Conservation (phyloP, 495 filamentous ascomycete species). For the Thozetella sp. region DNA sequence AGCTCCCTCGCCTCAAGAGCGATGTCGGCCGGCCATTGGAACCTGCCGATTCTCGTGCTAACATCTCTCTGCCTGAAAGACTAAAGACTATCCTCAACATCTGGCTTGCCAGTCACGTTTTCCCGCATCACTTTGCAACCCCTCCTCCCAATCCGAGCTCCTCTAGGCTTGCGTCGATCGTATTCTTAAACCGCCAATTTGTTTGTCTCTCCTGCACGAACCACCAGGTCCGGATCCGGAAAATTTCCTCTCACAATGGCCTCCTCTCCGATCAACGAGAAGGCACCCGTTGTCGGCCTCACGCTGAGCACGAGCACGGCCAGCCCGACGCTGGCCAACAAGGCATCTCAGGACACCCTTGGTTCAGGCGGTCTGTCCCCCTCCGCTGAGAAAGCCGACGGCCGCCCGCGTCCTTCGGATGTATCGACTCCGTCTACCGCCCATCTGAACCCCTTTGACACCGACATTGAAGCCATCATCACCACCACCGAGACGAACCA, state of each 20-base stretch:
- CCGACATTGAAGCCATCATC: slow-evolving; percentile 49
- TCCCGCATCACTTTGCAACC: neutral
- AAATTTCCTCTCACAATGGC: slow-evolving; percentile 19
- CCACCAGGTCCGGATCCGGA: neutral
- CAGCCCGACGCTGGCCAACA: slow-evolving; percentile 14
- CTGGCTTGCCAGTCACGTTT: neutral
- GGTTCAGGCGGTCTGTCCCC: slow-evolving; percentile 21
- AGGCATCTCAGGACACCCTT: slow-evolving; percentile 26
- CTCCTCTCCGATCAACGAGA: slow-evolving; percentile 18
- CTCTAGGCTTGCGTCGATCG: neutral
- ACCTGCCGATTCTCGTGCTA: neutral
- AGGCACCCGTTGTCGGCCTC: slow-evolving; percentile 21
- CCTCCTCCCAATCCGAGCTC: neutral
- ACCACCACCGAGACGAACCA: slow-evolving; percentile 21
- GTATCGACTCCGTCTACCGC: slow-evolving; percentile 37
- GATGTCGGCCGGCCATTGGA: neutral
- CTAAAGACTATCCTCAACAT: neutral
- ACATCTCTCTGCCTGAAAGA: neutral
- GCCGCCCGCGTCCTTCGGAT: slow-evolving; percentile 24
- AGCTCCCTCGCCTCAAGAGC: no score
- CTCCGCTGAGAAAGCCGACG: slow-evolving; percentile 25
- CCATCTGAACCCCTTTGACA: slow-evolving; percentile 44
- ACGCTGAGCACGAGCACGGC: slow-evolving; percentile 31
- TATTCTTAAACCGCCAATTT: neutral
- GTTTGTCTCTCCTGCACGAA: neutral